Evolutionary conservation across 345 rosid genomes (phyloP).

Genomic region (Eucalyptus marginata): DNA sequence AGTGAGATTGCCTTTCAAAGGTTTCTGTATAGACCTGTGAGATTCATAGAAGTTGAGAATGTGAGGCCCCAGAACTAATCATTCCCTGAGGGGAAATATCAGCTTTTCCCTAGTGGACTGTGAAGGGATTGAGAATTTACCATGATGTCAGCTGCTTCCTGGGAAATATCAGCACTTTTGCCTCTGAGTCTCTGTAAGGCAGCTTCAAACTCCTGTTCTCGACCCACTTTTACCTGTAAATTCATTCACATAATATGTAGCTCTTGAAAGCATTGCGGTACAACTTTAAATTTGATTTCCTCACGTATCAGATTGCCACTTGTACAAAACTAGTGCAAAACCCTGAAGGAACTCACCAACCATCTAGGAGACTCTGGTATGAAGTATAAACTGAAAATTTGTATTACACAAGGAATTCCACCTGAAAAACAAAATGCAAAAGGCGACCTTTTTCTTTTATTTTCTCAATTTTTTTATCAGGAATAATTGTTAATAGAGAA

Average conservation of each 20-base stretch:
- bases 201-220: constrained; percentile 22
- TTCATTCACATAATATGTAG: neutral
- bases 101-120: neutral
- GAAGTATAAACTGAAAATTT: constrained; percentile 7
- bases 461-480: neutral
- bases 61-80: neutral
- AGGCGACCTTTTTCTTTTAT: neutral
- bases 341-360: constrained; percentile 4
- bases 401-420: constrained; percentile 1
- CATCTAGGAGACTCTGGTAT: constrained; percentile 28
- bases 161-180: constrained; percentile 16
- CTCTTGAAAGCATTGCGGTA: neutral
- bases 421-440: neutral
- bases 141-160: constrained; percentile 35
- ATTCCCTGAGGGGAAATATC: neutral
- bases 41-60: neutral
- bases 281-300: neutral
- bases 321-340: neutral
- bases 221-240: constrained; percentile 21
- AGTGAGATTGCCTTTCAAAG: constrained; percentile 8
- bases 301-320: neutral
- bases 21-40: constrained; percentile 26
- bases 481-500: neutral
- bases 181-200: constrained; percentile 38
- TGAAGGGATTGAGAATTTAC: constrained; percentile 4